Evolutionary conservation across 1,284 basidiomycete genomes (phyloP).

Genomic region (Rugosomyces carneus): DNA sequence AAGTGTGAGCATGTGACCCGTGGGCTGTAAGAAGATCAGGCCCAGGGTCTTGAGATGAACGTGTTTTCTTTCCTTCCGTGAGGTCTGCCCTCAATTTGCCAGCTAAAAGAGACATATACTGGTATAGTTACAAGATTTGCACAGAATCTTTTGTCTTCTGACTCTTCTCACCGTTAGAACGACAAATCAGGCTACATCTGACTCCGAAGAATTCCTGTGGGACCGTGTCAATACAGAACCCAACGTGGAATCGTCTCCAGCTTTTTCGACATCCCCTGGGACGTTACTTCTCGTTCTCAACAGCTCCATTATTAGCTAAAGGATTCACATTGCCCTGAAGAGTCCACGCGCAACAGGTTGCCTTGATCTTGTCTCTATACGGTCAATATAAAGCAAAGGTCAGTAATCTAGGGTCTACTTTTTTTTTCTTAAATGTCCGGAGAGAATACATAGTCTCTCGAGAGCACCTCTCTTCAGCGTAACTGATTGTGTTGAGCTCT

Average conservation of each 20-base stretch:
- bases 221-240: constrained; percentile 17
- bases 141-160: neutral
- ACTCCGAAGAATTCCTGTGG: constrained; percentile 15
- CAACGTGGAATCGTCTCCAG: constrained; percentile 14
- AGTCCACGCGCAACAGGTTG: constrained; percentile 16
- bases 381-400: constrained; percentile 8
- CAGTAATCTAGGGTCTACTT: constrained; percentile 5
- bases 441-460: neutral
- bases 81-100: neutral
- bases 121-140: neutral
- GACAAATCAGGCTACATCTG: constrained; percentile 15
- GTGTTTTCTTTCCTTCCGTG: neutral
- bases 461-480: neutral
- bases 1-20: constrained; percentile 2
- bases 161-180: constrained; percentile 9
- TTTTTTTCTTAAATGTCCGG: constrained; percentile 10
- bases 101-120: neutral
- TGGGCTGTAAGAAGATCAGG: neutral
- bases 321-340: constrained; percentile 13
- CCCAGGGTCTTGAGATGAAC: neutral
- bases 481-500: neutral
- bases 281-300: constrained; percentile 15
- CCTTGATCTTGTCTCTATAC: constrained; percentile 9
- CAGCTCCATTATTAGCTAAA: constrained; percentile 15
- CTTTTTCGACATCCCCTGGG: constrained; percentile 9